Evolutionary conservation across 192 early-diverging fungal species (phyloP).

Genomic region (Linnemannia hyalina): DNA sequence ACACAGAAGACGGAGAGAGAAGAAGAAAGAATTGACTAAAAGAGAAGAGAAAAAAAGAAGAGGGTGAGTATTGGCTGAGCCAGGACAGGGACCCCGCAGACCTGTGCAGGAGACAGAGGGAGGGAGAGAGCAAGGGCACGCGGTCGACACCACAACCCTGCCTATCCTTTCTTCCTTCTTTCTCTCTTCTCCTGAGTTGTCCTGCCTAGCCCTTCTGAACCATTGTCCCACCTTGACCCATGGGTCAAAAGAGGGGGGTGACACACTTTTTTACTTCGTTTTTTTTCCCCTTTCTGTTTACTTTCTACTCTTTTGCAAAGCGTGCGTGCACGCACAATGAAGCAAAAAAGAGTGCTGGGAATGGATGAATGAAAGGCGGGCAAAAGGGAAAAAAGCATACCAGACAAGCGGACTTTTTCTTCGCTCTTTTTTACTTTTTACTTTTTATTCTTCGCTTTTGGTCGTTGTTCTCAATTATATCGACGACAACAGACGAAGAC

Average conservation of each 20-base stretch:
- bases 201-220: constrained; percentile 2
- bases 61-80: neutral
- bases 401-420: constrained; percentile 3
- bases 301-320: neutral
- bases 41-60: neutral
- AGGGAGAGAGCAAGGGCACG: constrained; percentile 1
- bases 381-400: neutral
- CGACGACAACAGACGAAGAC: neutral
- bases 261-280: neutral
- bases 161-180: neutral
- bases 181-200: neutral
- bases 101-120: constrained; percentile 1
- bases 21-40: neutral
- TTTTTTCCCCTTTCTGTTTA: neutral
- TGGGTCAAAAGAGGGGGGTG: neutral
- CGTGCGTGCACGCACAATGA: neutral
- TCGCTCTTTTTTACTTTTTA: neutral
- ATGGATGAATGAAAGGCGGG: neutral
- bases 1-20: neutral
- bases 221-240: constrained; percentile 5
- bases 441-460: neutral
- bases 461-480: neutral
- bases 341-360: neutral
- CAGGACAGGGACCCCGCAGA: constrained; percentile 6
- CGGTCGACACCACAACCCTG: constrained; percentile 9